Base-by-base conservation (phyloP, 306 rosid species). In the Fagus crenata region DNA sequence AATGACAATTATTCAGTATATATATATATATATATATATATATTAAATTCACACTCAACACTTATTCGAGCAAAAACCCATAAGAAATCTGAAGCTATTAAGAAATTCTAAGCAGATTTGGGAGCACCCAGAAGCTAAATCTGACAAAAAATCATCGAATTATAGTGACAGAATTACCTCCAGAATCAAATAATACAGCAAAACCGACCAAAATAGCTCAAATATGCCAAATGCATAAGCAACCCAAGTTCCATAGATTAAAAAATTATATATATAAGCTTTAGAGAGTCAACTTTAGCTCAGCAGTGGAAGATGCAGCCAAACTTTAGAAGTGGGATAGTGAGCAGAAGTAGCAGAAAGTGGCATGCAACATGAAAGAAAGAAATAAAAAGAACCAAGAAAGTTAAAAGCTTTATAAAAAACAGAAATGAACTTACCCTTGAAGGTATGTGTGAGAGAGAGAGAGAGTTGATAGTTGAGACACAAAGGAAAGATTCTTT, bases 311-410 rank as follows among this genome's bases (percentile, higher is more conserved):
- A 46, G 74, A 42, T 56, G 71, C 79, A 68, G 79, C 72, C 32
- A 73, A 37, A 84, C 75, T 37, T 35, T 71, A 56, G 60, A 78
- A 81, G 75, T 78, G 55, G 77, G 22, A 78, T 22, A 74, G 51
- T 73, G 81, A 67, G 54, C 33, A 69, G 65, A 63, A 76, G 75
- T 17, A 82, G 36, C 67, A 78, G 59, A 83, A 32, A 75, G 60
- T 76, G 61, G 85, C 80, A 63, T 69, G 75, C 77, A 81, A 67
- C 79, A 59, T 72, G 75, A 63, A 78, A 80, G 28, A 71, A 67
- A 39, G 43, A 17, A 72, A 67, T 22, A 76, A 80, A 58, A 78
- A 78, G 42, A 58, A 83, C 69, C 35, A 60, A 73, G 61, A 82
- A 74, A 84, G 42, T 76, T 59, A 49, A 67, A 76, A 87, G 80